Conservation (phyloP, 768 basidiomycete species). For the Mycena crocata region DNA sequence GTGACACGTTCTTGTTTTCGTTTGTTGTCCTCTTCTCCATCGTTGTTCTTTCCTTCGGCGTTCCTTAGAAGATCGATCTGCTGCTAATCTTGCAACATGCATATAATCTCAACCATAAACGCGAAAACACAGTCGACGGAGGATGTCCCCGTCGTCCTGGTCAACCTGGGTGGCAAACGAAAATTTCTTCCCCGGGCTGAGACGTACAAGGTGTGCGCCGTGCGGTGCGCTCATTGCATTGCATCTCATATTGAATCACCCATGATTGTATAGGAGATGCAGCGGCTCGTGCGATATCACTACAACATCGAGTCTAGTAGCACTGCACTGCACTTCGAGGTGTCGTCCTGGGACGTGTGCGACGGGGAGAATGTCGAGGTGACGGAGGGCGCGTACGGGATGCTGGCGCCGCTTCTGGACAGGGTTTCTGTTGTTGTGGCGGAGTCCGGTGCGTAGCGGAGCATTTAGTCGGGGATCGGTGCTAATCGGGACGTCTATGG, state of each 20-base stretch:
- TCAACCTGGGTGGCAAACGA: slow-evolving; percentile 18
- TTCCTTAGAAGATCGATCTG: too few species aligned
- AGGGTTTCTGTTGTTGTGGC: slow-evolving; percentile 5
- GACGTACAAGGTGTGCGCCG: slow-evolving; percentile 23
- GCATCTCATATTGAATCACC: neutral
- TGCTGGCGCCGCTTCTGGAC: slow-evolving; percentile 27
- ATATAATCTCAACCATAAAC: slow-evolving; percentile 30
- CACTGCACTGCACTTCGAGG: slow-evolving; percentile 20
- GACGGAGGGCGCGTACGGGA: slow-evolving; percentile 23
- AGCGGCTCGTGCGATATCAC: slow-evolving; percentile 19
- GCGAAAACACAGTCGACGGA: slow-evolving; percentile 6
- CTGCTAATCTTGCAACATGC: slow-evolving; percentile 22
- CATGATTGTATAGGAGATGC: slow-evolving; percentile 18
- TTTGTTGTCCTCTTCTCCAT: too few species aligned
- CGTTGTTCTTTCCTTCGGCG: too few species aligned
- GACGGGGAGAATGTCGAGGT: slow-evolving; percentile 27
- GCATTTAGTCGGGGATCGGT: neutral
- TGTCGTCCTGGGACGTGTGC: slow-evolving; percentile 29
- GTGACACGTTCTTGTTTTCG: too few species aligned
- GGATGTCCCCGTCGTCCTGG: slow-evolving; percentile 27
- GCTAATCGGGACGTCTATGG: slow-evolving; percentile 1
- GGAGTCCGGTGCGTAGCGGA: slow-evolving; percentile 7
- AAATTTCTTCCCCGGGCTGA: slow-evolving; percentile 28
- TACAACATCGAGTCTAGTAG: slow-evolving; percentile 15
- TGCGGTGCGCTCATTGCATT: too few species aligned